A percentile compares a stretch with the other conserved stretches of the same genome.
Evolutionary conservation across 169 alveolate genomes (phyloP).

Genomic region (Plasmodium cynomolgi): DNA sequence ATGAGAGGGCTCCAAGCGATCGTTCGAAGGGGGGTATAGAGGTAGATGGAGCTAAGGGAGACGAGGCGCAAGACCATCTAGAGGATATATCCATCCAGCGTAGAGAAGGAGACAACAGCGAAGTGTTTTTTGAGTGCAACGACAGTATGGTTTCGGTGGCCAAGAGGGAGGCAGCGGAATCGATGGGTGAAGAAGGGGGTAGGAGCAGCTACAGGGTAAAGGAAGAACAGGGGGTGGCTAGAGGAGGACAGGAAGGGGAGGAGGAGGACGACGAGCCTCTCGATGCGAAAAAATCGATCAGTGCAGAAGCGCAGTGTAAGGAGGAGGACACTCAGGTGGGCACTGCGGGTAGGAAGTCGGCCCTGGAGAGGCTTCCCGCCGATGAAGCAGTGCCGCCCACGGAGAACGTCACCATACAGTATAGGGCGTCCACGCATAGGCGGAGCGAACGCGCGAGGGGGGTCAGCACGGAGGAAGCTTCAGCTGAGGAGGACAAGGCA

Average conservation of each 20-base stretch:
- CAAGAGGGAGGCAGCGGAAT: background rate
- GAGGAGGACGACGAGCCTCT: background rate
- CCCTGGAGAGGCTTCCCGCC: background rate
- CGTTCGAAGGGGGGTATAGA: background rate
- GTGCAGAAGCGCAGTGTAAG: background rate
- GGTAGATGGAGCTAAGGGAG: background rate
- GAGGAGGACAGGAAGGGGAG: background rate
- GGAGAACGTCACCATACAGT: background rate
- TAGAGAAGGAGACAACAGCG: background rate
- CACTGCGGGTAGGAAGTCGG: background rate
- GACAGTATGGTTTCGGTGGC: background rate
- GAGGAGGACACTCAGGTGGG: background rate
- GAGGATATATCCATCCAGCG: background rate
- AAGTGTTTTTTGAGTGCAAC: constrained; percentile 3
- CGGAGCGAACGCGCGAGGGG: background rate
- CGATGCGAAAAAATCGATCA: background rate
- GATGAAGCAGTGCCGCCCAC: background rate
- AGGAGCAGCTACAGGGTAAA: background rate
- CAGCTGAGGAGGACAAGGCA: background rate
- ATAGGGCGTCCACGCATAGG: background rate
- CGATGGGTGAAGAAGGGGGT: background rate
- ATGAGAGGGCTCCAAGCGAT: background rate
- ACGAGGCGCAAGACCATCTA: background rate
- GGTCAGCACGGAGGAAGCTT: background rate
- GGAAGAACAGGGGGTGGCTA: background rate